These are phyloP conservation scores for Penicillium paneum DNA, from an alignment of 2,329 filamentous ascomycete species.

Conservation along the genomic window DNA sequence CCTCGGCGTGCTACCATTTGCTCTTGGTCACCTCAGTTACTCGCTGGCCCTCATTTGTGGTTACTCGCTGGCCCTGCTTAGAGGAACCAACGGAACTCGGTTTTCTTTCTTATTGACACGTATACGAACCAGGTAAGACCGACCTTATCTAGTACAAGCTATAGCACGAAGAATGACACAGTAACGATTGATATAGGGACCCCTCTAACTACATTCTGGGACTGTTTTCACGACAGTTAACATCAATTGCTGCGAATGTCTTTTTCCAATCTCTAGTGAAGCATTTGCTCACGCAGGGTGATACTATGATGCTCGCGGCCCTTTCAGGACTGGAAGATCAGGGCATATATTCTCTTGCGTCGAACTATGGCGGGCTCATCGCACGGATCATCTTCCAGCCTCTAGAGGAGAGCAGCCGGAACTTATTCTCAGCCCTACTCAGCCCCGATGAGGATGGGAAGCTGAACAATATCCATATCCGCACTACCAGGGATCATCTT, in stretches of 20 bases:
- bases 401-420: slow-evolving; percentile 88
- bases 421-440: slow-evolving; percentile 81
- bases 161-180: background rate
- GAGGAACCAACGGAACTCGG: slow-evolving; percentile 53
- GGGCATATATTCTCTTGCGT: slow-evolving; percentile 86
- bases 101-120: slow-evolving; percentile 65
- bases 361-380: slow-evolving; percentile 88
- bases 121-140: slow-evolving; percentile 44
- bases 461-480: slow-evolving; percentile 18
- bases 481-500: slow-evolving; percentile 33
- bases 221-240: slow-evolving; percentile 66
- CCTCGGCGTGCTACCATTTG: slow-evolving; percentile 81
- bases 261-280: slow-evolving; percentile 87
- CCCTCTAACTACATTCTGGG: slow-evolving; percentile 50
- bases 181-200: slow-evolving; percentile 23
- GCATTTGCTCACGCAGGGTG: slow-evolving; percentile 89
- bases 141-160: background rate
- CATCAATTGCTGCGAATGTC: slow-evolving; percentile 74
- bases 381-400: slow-evolving; percentile 91
- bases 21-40: slow-evolving; percentile 78
- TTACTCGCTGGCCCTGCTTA: slow-evolving; percentile 63
- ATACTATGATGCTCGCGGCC: slow-evolving; percentile 79
- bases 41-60: slow-evolving; percentile 64
- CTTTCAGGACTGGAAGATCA: slow-evolving; percentile 76
- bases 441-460: slow-evolving; percentile 34